phyloP scores from a whole-genome alignment of 164 flowering plant species.

The Protea cynaroides region DNA sequence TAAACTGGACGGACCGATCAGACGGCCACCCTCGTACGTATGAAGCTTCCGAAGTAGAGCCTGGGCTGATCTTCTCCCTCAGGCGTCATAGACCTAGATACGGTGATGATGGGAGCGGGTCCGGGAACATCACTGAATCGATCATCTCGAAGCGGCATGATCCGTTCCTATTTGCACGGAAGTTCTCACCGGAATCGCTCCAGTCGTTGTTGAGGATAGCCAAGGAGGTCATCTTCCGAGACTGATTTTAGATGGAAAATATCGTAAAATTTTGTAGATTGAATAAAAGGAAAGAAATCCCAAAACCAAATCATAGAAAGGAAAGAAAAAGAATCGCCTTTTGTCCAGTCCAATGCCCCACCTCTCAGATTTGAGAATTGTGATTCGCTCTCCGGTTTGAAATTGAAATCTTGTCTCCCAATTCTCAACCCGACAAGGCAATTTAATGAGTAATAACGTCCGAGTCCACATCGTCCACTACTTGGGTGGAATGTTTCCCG shows the following conservation, averaged over 20 bases:
- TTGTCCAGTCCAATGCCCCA: no score
- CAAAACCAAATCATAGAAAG: no score
- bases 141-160: slow-evolving; percentile 7
- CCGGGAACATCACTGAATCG: slow-evolving; percentile 11
- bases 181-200: slow-evolving; percentile 38
- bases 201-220: slow-evolving; percentile 46
- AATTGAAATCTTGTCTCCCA: no score
- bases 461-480: no score
- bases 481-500: no score
- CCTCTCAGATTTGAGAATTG: no score
- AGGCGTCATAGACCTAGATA: slow-evolving; percentile 40
- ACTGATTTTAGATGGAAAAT: slow-evolving; percentile 16
- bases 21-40: slow-evolving; percentile 68
- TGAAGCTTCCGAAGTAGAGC: slow-evolving; percentile 34
- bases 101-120: slow-evolving; percentile 32
- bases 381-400: no score
- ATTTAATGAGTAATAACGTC: no score
- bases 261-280: neutral
- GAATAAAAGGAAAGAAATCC: no score
- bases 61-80: slow-evolving; percentile 35
- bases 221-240: slow-evolving; percentile 43
- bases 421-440: no score
- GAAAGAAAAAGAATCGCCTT: no score
- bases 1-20: slow-evolving; percentile 49
- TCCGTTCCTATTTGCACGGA: slow-evolving; percentile 57